Base-by-base conservation (phyloP, 441 rosid genomes). In the Metrosideros polymorpha region DNA sequence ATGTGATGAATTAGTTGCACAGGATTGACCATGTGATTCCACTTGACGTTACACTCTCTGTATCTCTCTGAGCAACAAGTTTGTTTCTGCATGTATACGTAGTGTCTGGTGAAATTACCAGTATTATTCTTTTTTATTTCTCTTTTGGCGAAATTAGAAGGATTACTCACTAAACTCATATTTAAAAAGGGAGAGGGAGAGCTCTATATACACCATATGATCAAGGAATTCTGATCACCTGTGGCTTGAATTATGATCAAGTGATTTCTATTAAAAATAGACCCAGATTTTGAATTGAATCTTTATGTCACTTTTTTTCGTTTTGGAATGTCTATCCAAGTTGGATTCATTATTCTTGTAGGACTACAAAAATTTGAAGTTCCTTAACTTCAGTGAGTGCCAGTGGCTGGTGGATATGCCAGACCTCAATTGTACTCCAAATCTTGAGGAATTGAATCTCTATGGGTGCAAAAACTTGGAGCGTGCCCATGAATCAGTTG, bases 251-350 rank as follows among this genome's bases (percentile, higher is more conserved):
- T 6, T 6, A 61, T 61, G 71, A 63, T 32, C 6, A 4, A 63
- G 43, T 32, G 25, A 4, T 8, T 59, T 12, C 29, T 59, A 18
- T 63, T 32, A 4, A 19, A 1, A 24, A 63, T 0, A 32, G 6
- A 30, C 5, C 12, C 0, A 17, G 5, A 61, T 18, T 32, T 7
- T 17, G 5, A 0, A 2, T 30, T 1, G 10, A 6, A 7, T 1
- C 0, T 15, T 1, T 61, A 30, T 59, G 9, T 29, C 22, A 3
- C 2, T 25, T 55, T 25, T 55, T 18, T 17, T 51, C 22, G 9
- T 29, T 15, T 6, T 29, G 9, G 35, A 61, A 30, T 61, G 24
- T 63, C 76, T 3, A 17, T 8, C 7, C 3, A 17, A 63, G 76
- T 63, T 63, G 43, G 6, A 30, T 63, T 63, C 4, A 7, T 32